A percentile compares a stretch with the other conserved stretches of the same genome.
These are phyloP conservation scores for Circinella minor DNA, from an alignment of 371 early-diverging fungal genomes.

Conservation along the genomic window DNA sequence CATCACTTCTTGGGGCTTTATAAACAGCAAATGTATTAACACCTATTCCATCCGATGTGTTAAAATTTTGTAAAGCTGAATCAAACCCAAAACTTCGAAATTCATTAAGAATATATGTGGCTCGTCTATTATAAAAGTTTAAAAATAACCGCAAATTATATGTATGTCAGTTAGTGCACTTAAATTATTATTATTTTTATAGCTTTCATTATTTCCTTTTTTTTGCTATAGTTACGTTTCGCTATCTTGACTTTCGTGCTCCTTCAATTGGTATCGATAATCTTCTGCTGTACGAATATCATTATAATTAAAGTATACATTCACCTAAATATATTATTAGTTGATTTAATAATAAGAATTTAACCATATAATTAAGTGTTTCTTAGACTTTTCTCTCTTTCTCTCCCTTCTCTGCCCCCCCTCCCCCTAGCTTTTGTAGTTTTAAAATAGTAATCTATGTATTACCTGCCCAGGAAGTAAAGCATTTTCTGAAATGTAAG, in stretches of 20 bases:
- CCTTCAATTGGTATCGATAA: slow-evolving; percentile 38
- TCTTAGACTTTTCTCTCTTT: neutral
- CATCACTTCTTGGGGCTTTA: slow-evolving; percentile 86
- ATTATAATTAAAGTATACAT: slow-evolving; percentile 54
- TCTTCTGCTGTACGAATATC: slow-evolving; percentile 58
- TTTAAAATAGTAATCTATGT: neutral
- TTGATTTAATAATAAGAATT: neutral
- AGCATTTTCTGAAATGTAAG: slow-evolving; percentile 85
- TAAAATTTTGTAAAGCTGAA: slow-evolving; percentile 63
- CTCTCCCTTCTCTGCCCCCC: neutral
- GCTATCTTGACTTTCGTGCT: slow-evolving; percentile 28
- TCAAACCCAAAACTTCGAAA: slow-evolving; percentile 62
- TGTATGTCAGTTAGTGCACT: neutral
- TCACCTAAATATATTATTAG: slow-evolving; percentile 46
- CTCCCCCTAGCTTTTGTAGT: neutral
- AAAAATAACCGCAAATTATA: too few species aligned
- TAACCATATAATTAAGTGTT: too few species aligned
- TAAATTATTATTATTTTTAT: too few species aligned
- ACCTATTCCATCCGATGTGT: slow-evolving; percentile 44
- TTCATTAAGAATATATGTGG: slow-evolving; percentile 53
- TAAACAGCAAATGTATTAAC: slow-evolving; percentile 87
- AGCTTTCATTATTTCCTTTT: neutral
- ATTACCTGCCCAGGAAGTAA: slow-evolving; percentile 76
- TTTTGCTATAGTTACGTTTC: slow-evolving; percentile 25
- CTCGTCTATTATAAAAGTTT: slow-evolving; percentile 39